Base-by-base conservation (phyloP, 805 yeast genomes). In the Cyberlindnera maritima region DNA sequence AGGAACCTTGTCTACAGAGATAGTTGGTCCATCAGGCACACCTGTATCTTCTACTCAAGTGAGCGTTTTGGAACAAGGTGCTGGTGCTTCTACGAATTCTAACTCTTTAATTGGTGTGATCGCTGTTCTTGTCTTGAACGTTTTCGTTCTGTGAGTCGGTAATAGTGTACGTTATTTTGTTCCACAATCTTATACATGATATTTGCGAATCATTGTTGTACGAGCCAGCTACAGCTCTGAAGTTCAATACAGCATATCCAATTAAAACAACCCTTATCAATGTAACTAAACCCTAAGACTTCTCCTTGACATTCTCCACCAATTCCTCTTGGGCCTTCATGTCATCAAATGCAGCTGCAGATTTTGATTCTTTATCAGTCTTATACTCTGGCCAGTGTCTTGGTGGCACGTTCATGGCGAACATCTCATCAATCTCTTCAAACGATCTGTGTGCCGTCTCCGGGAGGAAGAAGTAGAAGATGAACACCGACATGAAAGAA, bases 351-450 rank as follows among this genome's bases (percentile, higher is more conserved):
- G 45, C 49, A 21, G 8, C 15, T 12, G 15, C 19, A 4, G 49
- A 19, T n/a, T 25, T 23, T 1, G 13, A 12, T 32, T 47, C 36
- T 26, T 43, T 43, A 26, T 47, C 47, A 12, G 50, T 47, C 25
- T 36, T 23, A 36, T 25, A 47, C 15, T 19, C 36, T 12, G 31
- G 18, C 59, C 61, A 66, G 15, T 62, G 42, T 54, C 66, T 56
- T 11, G 67, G 56, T 31, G 62, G 59, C 33, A 66, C 48, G 3
- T 47, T 41, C 39, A 47, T 54, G 41, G 59, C 65, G 61, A 76
- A 80, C 67, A 79, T 64, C 44, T 65, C 65, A 60, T 79, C 84
- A 56, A 80, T 66, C 56, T 79, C 84, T 45, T 78, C 81, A 54
- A 66, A 77, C 0, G 82, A 75, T 60, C 80, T 69, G 44, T 68